Base-by-base conservation (phyloP, 345 rosid species). In the Eucalyptus pauciflora region DNA sequence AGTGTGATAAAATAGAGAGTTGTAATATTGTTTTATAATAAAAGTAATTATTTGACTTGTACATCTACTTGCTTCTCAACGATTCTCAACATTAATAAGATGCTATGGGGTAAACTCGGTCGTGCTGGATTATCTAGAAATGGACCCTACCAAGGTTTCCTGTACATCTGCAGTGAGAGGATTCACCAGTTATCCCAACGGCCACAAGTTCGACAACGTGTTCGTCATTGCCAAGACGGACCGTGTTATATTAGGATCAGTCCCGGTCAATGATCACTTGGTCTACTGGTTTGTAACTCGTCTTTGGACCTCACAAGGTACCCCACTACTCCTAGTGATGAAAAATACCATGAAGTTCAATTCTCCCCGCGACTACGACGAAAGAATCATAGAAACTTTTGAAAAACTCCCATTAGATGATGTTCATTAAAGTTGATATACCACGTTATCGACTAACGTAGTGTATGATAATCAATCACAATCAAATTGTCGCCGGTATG, bases 61-160 rank as follows among this genome's bases (percentile, higher is more conserved):
- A 33, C 33, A 33, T 33, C 33, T 33, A 33, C 33, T 33, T 33
- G 33, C 33, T 33, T 33, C 33, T 33, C 33, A 33, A 33, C 33
- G 33, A 33, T 33, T 33, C 33, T 33, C 33, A 33, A 33, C 33
- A 33, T 33, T 33, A 33, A 93, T 94, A 41, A 96, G 98, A 46
- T 96, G 96, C 16, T 96, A 96, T 31, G 95, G 98, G 52, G 92
- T 92, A 15, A 91, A 95, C 58, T 94, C 96, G 0, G n/a, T 92
- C 3, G 94, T 96, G 5, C 91, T 94, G 24, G 91, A 94, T 29
- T 95, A 89, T 86, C 89, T 95, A 13, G 90, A 85, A 37, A 88
- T 95, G 89, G 86, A 80, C 22, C 92, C 94, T 1, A 86, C 87
- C 20, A 92, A 90, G 52, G 83, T 89, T 41, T 93, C 93, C 62